Base-by-base conservation (phyloP, 805 yeast species). In the Starmerella stigmatis region DNA sequence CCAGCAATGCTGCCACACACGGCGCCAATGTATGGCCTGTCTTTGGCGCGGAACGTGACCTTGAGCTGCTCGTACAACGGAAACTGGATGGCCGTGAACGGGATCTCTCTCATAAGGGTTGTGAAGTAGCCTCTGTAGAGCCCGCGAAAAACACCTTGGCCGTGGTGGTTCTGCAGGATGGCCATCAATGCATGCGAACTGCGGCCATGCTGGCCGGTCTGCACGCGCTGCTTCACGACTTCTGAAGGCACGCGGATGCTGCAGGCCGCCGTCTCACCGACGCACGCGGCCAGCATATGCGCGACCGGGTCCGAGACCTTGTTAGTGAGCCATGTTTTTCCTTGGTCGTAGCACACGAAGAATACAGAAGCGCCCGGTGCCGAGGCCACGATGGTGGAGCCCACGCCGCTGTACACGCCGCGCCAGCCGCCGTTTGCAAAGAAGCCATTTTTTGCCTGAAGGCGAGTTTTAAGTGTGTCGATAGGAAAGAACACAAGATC, bases 391-490 rank as follows among this genome's bases (percentile, higher is more conserved):
- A 92, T 81, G 6, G 94, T 89, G 29, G 94, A 81, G 3, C 96
- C 97, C 5, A 92, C 69, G 1, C 99, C 99, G 54, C 81, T 72
- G 57, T 92, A 92, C 17, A 92, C 78, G 1, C 97, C 97, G 41
- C 64, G 68, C 75, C 89, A 89, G 1, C 96, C 98, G 23, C 99
- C 99, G 64, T 88, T 89, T 15, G 64, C 67, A 62, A 86, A 84
- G 58, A 92, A 89, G 0, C 98, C 98, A 28, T 95, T 96, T 59
- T 78, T 78, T 17, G 98, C 97, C 62, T 92, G 99, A 13, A 92
- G 68, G 46, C 99, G 70, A 0, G 99, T 92, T 65, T 92, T 92
- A 46, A 92, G 57, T 1, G 99, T 92, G 57, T 92, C 99, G 31
- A 92, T 85, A 12, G 99, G 98, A 68, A 89, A 92, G 64, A 92